phyloP scores from a whole-genome alignment of 345 rosid species.

The Pseudoturritis turrita region DNA sequence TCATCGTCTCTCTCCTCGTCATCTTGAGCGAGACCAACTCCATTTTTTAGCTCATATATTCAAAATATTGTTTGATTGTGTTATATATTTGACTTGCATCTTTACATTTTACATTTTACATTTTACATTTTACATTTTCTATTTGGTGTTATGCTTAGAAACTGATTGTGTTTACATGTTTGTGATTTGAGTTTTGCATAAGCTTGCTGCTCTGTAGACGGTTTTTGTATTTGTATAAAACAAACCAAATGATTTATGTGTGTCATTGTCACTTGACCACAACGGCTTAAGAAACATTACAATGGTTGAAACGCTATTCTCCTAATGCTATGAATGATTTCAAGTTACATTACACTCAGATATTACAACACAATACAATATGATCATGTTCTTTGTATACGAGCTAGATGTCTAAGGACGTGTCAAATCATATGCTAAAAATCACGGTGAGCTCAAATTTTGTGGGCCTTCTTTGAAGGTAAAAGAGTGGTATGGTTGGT shows the following conservation, averaged over 20 bases:
- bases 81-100: neutral
- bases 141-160: neutral
- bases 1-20: slow-evolving; percentile 17
- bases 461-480: slow-evolving; percentile 21
- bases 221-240: neutral
- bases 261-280: neutral
- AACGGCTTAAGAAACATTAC: neutral
- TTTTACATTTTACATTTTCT: neutral
- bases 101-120: neutral
- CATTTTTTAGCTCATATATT: neutral
- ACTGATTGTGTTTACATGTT: neutral
- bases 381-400: slow-evolving; percentile 10
- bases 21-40: slow-evolving; percentile 26
- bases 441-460: neutral
- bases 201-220: neutral
- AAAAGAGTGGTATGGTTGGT: neutral
- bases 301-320: neutral
- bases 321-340: neutral
- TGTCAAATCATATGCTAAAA: slow-evolving; percentile 19
- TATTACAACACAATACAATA: slow-evolving; percentile 8
- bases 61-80: neutral
- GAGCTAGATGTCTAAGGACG: slow-evolving; percentile 8
- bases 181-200: neutral
- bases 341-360: neutral
- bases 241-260: neutral